Evolutionary conservation across 176 grass and related monocot species (phyloP), one percentile per base, ranked within the genome.

Genomic region (Oryza longistaminata): DNA sequence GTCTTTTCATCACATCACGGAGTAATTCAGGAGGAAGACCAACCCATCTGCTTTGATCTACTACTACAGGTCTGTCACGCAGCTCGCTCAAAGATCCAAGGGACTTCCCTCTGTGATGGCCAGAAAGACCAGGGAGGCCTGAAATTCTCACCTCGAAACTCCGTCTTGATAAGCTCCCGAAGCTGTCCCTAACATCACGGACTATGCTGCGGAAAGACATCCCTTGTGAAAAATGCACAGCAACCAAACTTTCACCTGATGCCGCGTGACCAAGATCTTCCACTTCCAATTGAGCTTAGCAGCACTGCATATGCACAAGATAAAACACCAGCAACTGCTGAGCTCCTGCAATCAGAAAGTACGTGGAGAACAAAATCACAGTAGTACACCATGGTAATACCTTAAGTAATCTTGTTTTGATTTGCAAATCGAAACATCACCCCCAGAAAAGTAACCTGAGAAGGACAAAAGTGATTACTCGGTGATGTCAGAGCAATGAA

Each of bases 201-300:
- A 96, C 81, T 86, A 96, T 87, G 79, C 89, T 96, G 72, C 85
- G 84, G 65, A 93, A 91, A 31, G 91, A 96, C 94, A 96, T 96
- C 35, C 75, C 78, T 21, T 25, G 17, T 19, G 16, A 39, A 44
- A 72, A 60, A 1, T 42, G 72, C 22, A 25, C 40, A 8, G 9
- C 60, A 60, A 82, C 42, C 6, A 21, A 71, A 79, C 66, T 53
- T 66, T 21, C 53, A 80, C 60, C 12, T 0, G 79, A 46, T 13
- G 12, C 22, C 19, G 13, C 10, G 27, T 9, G 9, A 68, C 9
- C 25, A 78, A 68, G 44, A 82, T 68, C 25, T 78, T 86, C 52
- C 16, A 40, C 25, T 78, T 86, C 52, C 16, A 40, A 78, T 40
- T 45, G 15, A 90, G 31, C 55, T 82, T 66, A 13, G 34, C 52